Evolutionary conservation across 2,329 filamentous ascomycete genomes (phyloP).

Genomic region (Leptographium radiaticola): DNA sequence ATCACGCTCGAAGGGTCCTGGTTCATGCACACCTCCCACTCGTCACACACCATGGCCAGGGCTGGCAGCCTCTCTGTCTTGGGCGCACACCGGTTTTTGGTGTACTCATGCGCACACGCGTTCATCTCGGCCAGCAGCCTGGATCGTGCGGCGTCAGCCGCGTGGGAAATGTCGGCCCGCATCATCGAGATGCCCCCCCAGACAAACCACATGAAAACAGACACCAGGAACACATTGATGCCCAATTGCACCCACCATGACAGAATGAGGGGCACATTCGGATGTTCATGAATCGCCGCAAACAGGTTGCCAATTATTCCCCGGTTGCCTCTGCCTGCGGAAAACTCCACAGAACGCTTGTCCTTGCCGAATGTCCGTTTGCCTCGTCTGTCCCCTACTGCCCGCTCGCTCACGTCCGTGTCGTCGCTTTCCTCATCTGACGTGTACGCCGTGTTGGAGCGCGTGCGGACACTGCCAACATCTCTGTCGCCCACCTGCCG

Average conservation of each 20-base stretch:
- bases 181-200: slow-evolving; percentile 59
- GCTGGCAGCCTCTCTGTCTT: slow-evolving; percentile 54
- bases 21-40: slow-evolving; percentile 82
- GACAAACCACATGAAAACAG: slow-evolving; percentile 47
- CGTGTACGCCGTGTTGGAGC: slow-evolving; percentile 34
- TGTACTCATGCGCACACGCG: slow-evolving; percentile 59
- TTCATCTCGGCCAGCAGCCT: slow-evolving; percentile 61
- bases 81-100: slow-evolving; percentile 60
- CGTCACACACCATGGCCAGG: slow-evolving; percentile 57
- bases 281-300: slow-evolving; percentile 40
- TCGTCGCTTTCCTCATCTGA: slow-evolving; percentile 30
- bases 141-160: slow-evolving; percentile 53
- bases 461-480: slow-evolving; percentile 34
- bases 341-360: background rate
- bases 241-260: slow-evolving; percentile 45
- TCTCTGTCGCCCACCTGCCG: slow-evolving; percentile 38
- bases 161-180: slow-evolving; percentile 60
- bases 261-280: slow-evolving; percentile 44
- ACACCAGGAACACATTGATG: slow-evolving; percentile 51
- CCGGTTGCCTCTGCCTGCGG: slow-evolving; percentile 5
- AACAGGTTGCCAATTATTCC: slow-evolving; percentile 32
- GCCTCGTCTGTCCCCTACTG: slow-evolving; percentile 12
- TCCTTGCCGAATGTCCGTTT: background rate
- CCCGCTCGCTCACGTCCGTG: slow-evolving; percentile 11
- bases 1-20: slow-evolving; percentile 68